Evolutionary conservation across 2,329 filamentous ascomycete species (phyloP), one percentile per base, ranked within the genome.

Genomic region (Paracoccidioides lutzii): DNA sequence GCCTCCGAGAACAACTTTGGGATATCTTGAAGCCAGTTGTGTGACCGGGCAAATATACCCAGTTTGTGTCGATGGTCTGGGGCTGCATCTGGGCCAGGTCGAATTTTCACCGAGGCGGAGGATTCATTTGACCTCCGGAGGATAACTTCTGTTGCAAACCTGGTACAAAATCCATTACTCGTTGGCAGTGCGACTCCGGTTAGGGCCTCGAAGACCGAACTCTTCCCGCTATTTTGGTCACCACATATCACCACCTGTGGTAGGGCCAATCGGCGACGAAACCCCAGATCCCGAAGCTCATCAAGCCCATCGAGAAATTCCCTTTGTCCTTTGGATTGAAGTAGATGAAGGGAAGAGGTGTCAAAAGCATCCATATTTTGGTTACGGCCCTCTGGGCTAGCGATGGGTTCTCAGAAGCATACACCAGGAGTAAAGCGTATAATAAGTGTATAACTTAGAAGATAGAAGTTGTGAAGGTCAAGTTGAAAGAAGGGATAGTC

Each of bases 71-170:
- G 56, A 41, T 66, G 61, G 14, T 58, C 58, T n/a, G 58, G 55
- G 7, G 61, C 51, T 5, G 63, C 58, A 40, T 61, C 54, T 30
- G 59, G 49, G 9, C 54, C 57, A 3, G 66, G 63, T 33, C 58
- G 62, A 49, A 68, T 64, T 51, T 57, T 64, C 8, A 65, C 62
- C 5, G 57, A 46, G 6, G 63, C 60, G 4, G 61, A 58, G 15
- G 60, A 51, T 41, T 60, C 55, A 3, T 60, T 8, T 7, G 63
- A 60, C 28, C 60, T 57, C 45, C 76, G 71, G 32, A 84, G 69
- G 22, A 80, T 73, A 7, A 84, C 67, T 61, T 84, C 79, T 0
- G 79, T 83, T 0, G 81, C 76, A 59, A 83, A 83, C 0, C 78
- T 71, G 0, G 81, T 84, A 62, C 79, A 82, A 0, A 80, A 57